Conservation (phyloP, 148 eudicot species). For the Rhododendron ferrugineum region DNA sequence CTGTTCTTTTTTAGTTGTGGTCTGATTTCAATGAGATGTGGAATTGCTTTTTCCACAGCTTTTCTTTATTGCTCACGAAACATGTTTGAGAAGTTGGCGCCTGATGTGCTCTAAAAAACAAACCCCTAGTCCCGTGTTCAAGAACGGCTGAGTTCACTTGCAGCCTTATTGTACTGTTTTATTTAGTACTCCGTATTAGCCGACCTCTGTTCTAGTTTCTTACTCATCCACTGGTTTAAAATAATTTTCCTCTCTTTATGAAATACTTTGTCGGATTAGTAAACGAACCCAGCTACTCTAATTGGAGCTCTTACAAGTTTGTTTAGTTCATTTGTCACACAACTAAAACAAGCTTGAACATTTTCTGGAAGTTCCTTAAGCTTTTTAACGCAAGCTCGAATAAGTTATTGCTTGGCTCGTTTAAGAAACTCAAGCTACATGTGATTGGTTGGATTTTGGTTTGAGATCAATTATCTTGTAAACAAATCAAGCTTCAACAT, state of each 20-base stretch:
- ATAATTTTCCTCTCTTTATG: neutral
- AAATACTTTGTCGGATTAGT: neutral
- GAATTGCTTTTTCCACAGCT: neutral
- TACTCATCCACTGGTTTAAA: too few relatives aligned
- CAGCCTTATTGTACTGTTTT: neutral
- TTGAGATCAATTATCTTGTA: neutral
- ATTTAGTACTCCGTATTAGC: neutral
- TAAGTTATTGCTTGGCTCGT: neutral
- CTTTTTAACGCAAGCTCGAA: neutral
- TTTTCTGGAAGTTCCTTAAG: neutral
- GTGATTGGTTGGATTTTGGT: neutral
- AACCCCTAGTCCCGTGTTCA: neutral
- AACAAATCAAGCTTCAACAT: neutral
- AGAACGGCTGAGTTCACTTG: neutral
- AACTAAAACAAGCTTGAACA: neutral
- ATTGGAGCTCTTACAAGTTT: neutral
- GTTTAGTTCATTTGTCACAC: neutral
- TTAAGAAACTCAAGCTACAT: neutral
- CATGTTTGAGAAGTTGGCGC: too few relatives aligned
- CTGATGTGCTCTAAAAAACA: too few relatives aligned
- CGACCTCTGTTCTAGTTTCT: neutral
- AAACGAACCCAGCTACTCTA: neutral
- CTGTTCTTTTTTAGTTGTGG: neutral
- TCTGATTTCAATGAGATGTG: neutral
- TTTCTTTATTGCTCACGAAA: too few relatives aligned